Evolutionary conservation across 352 stramenopile species (phyloP).

Genomic region (Globisporangium viniferum): DNA sequence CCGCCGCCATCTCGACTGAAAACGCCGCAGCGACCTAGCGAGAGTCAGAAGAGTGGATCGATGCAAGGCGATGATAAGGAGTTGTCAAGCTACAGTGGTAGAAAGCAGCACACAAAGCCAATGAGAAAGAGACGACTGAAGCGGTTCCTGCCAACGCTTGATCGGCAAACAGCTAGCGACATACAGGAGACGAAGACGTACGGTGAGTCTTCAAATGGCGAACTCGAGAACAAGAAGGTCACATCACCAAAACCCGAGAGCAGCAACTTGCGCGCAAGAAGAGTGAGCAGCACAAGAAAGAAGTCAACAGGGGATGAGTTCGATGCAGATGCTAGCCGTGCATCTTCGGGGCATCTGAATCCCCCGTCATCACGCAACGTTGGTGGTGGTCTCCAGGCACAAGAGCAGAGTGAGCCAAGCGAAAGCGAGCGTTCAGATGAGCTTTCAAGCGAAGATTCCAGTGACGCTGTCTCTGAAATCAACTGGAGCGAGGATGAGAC

Average conservation of each 20-base stretch:
- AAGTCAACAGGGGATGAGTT: not conserved
- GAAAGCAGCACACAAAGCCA: not conserved
- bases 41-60: not conserved
- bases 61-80: too few species aligned
- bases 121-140: slow-evolving; percentile 8
- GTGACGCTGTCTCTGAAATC: not conserved
- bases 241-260: not conserved
- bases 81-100: not conserved
- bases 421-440: not conserved
- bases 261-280: not conserved
- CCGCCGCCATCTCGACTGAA: slow-evolving; percentile 10
- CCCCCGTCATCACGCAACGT: too few species aligned
- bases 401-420: not conserved
- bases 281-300: not conserved
- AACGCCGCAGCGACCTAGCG: slow-evolving; percentile 1
- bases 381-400: not conserved
- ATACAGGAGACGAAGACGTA: not conserved
- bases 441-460: not conserved
- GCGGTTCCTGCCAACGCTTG: slow-evolving; percentile 12
- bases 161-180: not conserved
- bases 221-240: not conserved
- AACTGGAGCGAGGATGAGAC: not conserved
- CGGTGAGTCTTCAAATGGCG: not conserved
- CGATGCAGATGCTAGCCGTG: not conserved
- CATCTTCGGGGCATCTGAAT: not conserved